Evolutionary conservation across 108 stramenopile genomes (phyloP).

Genomic region (Nitzschia inconspicua): DNA sequence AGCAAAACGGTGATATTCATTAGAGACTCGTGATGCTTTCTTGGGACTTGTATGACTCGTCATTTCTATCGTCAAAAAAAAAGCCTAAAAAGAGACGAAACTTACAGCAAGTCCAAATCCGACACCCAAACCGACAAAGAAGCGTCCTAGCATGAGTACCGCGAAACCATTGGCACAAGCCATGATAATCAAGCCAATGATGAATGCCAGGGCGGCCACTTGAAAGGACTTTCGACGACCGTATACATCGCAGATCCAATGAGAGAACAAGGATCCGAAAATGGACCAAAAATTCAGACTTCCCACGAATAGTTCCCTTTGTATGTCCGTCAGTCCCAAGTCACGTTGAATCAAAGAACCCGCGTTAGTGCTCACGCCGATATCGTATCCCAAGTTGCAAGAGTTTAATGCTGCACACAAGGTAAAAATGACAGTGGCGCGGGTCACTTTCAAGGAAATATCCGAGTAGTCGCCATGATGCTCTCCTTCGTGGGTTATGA

Average conservation of each 20-base stretch:
- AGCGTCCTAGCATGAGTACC: conserved; percentile 72
- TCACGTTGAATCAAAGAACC: conserved; percentile 38
- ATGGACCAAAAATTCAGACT: conserved; percentile 70
- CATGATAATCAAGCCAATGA: conserved; percentile 58
- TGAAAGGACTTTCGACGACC: conserved; percentile 69
- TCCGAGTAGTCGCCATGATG: conserved; percentile 42
- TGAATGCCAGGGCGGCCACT: conserved; percentile 65
- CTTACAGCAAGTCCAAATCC: conserved; percentile 77
- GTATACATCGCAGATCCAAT: conserved; percentile 56
- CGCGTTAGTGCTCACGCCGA: conserved; percentile 47
- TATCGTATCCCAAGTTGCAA: conserved; percentile 72
- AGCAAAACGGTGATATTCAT: neutral
- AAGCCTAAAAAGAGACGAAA: neutral
- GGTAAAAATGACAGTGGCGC: conserved; percentile 39
- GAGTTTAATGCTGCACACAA: conserved; percentile 82
- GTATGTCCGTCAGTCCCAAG: conserved; percentile 42
- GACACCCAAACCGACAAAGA: conserved; percentile 79
- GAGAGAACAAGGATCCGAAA: conserved; percentile 58
- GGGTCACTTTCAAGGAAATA: conserved; percentile 13
- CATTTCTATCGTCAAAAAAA: too few species aligned
- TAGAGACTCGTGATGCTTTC: too few species aligned
- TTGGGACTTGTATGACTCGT: too few species aligned
- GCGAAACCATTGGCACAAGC: conserved; percentile 38
- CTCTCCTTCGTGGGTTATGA: conserved; percentile 33
- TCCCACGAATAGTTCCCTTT: conserved; percentile 74